Evolutionary conservation across 331 rosid genomes (phyloP).

Genomic region (Rosa hybrid): DNA sequence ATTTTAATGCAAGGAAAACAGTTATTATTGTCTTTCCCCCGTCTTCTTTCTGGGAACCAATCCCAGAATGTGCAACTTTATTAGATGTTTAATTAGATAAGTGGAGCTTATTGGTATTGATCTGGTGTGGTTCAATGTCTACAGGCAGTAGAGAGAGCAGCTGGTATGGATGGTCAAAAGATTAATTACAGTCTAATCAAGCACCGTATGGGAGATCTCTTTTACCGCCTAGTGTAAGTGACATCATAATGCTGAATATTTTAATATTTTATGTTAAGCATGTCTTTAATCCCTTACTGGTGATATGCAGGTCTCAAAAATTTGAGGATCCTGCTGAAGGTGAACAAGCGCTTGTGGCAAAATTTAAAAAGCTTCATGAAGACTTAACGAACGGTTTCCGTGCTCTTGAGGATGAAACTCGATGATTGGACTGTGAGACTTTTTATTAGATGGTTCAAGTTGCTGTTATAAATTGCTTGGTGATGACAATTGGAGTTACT

Average conservation of each 20-base stretch:
- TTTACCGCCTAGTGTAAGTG: constrained; percentile 93
- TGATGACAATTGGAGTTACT: constrained; percentile 24
- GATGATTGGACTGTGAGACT: constrained; percentile 45
- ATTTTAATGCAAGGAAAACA: not conserved
- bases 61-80: not conserved
- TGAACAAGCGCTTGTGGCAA: constrained; percentile 66
- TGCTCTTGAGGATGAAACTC: constrained; percentile 93
- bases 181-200: constrained; percentile 78
- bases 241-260: not conserved
- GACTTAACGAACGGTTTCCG: constrained; percentile 92
- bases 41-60: not conserved
- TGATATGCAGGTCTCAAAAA: constrained; percentile 79
- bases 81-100: not conserved
- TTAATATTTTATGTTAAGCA: not conserved
- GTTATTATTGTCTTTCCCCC: not conserved
- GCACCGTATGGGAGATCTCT: constrained; percentile 97
- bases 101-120: not conserved
- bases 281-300: constrained; percentile 26
- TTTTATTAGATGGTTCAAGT: constrained; percentile 24
- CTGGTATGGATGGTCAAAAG: constrained; percentile 96
- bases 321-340: constrained; percentile 99
- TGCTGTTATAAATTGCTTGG: constrained; percentile 7
- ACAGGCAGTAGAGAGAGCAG: constrained; percentile 95
- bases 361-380: constrained; percentile 78
- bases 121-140: constrained; percentile 5